Evolutionary conservation across 352 stramenopile genomes (phyloP), one percentile per base, ranked within the genome.

Genomic region (Saprolegnia parasitica): DNA sequence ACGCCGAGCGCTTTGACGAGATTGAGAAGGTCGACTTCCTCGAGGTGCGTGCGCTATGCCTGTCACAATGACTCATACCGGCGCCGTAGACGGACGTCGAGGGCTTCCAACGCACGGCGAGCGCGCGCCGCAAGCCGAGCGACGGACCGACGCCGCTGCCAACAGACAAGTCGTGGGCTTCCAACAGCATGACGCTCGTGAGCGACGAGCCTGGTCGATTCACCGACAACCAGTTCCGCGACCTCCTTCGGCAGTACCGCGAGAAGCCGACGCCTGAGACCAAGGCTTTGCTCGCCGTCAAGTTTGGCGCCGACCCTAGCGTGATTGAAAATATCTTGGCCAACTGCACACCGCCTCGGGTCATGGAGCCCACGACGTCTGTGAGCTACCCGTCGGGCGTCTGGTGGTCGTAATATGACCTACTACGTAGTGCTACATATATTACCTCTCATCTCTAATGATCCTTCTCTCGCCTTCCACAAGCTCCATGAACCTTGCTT

Each of bases 1-100:
- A 68, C 18, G 62, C 62, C 26, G 47, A 68, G 29, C 62, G 62
- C 62, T 68, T 68, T 49, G 39, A 68, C 18, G 62, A 68, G n/a
- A 5, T 68, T 13, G 62, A 68, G 11, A 60, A 56, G 18, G 62
- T 68, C 15, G 29, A 68, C 15, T 61, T 45, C 20, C 9, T 68
- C 20, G 62, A 68, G 29, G 62, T 68, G 62, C 62, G 50, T n/a
- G 20, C 20, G 11, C 29, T 11, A 26, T 60, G 52, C 52, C 3
- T 15, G 42, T 11, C 52, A 26, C 35, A 60, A 24, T 3, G 16
- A 4, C 11, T n/a, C 35, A 60, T 20, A 60, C 11, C 52, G 20
- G 35, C 20, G 24, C 4, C 18, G 37, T 67, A 68, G 62, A 68
- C 50, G 20, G 62, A 68, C 21, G 47, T 68, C 21, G 47, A 49